Evolutionary conservation across 164 flowering plant genomes (phyloP).

Genomic region (Chimonanthus salicifolius): DNA sequence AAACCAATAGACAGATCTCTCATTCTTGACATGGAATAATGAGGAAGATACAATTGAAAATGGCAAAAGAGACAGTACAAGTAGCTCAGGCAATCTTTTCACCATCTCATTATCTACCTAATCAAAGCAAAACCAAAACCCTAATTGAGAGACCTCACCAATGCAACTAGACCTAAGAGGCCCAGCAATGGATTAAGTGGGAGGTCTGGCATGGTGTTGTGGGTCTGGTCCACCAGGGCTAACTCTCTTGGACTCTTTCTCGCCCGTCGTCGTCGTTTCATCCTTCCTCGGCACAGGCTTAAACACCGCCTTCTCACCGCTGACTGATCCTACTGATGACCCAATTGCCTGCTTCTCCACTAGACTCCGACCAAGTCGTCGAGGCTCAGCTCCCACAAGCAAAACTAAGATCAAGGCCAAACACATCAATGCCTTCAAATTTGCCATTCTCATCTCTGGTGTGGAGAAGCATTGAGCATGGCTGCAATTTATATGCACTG

Average conservation of each 20-base stretch:
- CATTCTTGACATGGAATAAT: too few species aligned
- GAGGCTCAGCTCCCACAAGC: constrained; percentile 4
- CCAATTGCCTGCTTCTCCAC: neutral
- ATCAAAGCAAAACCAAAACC: too few species aligned
- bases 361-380: neutral
- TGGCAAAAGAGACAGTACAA: too few species aligned
- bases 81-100: too few species aligned
- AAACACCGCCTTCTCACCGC: neutral
- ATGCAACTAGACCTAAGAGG: too few species aligned
- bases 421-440: constrained; percentile 1
- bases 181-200: too few species aligned
- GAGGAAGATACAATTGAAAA: too few species aligned
- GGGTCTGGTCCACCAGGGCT: neutral
- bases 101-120: too few species aligned
- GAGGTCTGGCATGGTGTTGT: neutral
- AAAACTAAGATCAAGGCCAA: constrained; percentile 3
- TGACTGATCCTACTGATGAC: neutral
- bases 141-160: too few species aligned
- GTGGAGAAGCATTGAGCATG: neutral
- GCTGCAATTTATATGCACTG: neutral
- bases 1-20: too few species aligned
- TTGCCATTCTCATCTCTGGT: constrained; percentile 2
- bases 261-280: neutral
- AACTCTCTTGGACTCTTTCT: neutral
- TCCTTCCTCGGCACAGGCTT: neutral